These are phyloP conservation scores for Boletus reticulatus DNA, from an alignment of 768 basidiomycete genomes.

Conservation along the genomic window DNA sequence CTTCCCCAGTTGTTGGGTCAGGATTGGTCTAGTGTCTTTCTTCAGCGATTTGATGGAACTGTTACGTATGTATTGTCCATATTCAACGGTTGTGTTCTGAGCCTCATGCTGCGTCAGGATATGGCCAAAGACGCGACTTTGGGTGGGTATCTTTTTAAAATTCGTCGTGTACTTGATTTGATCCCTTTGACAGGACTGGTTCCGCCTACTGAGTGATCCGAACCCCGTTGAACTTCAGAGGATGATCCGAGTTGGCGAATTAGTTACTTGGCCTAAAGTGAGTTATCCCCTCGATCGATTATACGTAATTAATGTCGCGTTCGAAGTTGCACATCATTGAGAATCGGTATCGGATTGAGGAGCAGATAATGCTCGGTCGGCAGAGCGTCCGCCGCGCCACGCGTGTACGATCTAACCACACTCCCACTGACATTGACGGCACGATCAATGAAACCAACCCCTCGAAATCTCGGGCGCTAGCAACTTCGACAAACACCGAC, in stretches of 20 bases:
- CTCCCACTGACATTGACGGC: conserved; percentile 22
- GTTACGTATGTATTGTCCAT: conserved; percentile 65
- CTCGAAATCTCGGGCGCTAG: conserved; percentile 14
- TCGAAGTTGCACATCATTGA: conserved; percentile 87
- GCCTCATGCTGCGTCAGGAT: conserved; percentile 49
- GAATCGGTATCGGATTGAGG: conserved; percentile 84
- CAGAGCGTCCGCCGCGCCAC: conserved; percentile 61
- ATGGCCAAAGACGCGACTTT: conserved; percentile 79
- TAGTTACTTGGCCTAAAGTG: conserved; percentile 98
- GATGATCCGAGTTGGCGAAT: conserved; percentile 85
- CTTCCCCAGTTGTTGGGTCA: conserved; percentile 90
- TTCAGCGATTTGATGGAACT: conserved; percentile 88
- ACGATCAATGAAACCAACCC: conserved; percentile 21
- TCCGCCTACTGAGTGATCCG: conserved; percentile 81
- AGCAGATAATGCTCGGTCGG: conserved; percentile 77
- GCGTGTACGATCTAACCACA: conserved; percentile 24
- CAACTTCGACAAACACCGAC: conserved; percentile 39
- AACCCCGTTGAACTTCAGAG: conserved; percentile 73
- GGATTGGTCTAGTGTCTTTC: conserved; percentile 96
- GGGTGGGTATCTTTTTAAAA: conserved; percentile 42
- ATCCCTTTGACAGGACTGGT: conserved; percentile 64
- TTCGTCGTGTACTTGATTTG: background rate
- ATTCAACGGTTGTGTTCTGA: conserved; percentile 13
- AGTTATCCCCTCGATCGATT: conserved; percentile 5
- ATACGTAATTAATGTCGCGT: conserved; percentile 8